Percentiles rank a stretch among this genome's conserved stretches.
Conservation (phyloP, 2,329 filamentous ascomycete species). For the Exophiala xenobiotica region DNA sequence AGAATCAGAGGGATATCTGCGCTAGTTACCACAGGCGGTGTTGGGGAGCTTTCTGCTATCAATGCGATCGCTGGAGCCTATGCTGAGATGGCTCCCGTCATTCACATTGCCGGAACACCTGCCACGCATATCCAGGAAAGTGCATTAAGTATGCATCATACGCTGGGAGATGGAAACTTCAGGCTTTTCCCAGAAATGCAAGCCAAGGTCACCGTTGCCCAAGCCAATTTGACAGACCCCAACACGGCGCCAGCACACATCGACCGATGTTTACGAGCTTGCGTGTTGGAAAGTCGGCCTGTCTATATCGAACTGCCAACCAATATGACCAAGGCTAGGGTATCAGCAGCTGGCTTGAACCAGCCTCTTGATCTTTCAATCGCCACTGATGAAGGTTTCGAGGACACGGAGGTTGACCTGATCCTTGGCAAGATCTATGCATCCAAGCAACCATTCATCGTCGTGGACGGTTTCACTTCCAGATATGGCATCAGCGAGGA, state of each 20-base stretch:
- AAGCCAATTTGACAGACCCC: constrained; percentile 49
- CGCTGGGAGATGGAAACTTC: constrained; percentile 51
- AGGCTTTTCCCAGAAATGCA: constrained; percentile 52
- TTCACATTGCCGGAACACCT: constrained; percentile 58
- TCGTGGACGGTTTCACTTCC: constrained; percentile 54
- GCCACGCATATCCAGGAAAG: constrained; percentile 24
- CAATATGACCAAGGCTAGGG: constrained; percentile 27
- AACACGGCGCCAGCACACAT: constrained; percentile 50
- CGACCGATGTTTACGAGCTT: constrained; percentile 52
- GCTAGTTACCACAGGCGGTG: constrained; percentile 59
- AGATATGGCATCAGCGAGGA: constrained; percentile 43
- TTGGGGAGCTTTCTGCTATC: constrained; percentile 50
- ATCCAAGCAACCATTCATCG: constrained; percentile 50
- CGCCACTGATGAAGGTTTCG: constrained; percentile 29
- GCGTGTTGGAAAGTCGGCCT: constrained; percentile 54
- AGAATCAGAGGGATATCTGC: constrained; percentile 48
- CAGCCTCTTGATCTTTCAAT: constrained; percentile 26
- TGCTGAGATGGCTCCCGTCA: constrained; percentile 58
- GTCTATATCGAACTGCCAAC: constrained; percentile 57
- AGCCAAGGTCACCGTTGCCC: constrained; percentile 50
- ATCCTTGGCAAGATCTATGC: constrained; percentile 44
- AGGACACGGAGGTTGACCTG: constrained; percentile 29
- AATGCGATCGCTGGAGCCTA: constrained; percentile 49
- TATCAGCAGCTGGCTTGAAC: constrained; percentile 17
- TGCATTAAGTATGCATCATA: constrained; percentile 34